Evolutionary conservation across 2,329 filamentous ascomycete genomes (phyloP), one percentile per base, ranked within the genome.

Genomic region (Penicillium vulpinum): DNA sequence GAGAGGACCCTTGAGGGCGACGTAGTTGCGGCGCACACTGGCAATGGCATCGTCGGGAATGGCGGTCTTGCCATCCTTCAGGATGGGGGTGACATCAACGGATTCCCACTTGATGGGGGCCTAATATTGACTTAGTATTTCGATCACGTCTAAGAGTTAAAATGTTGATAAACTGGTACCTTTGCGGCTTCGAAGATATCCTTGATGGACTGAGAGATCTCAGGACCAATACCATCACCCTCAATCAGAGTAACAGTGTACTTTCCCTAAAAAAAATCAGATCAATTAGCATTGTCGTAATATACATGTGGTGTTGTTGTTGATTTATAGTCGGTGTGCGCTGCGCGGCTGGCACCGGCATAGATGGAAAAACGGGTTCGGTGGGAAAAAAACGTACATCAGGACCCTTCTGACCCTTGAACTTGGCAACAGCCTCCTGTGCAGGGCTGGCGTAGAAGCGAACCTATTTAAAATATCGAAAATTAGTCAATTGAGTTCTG

Each of bases 121-220:
- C 90, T 94, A 70, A 60, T 58, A 68, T 68, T 62, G 60, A 49
- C 45, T 77, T 69, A 78, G 73, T 57, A 59, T 57, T 55, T 50
- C 16, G 31, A 52, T 52, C 60, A 36, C 28, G 28, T 24, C 38
- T 41, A 16, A 45, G 52, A 50, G 15, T 48, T 21, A 26, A 35
- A 18, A 43, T 57, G 43, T 51, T 44, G 36, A 48, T 50, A 44
- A 36, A 45, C 38, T 31, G 43, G 62, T 81, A 96, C 93, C 78
- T 95, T 90, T 71, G 94, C 94, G 70, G 94, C 94, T 71, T 87
- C 84, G 82, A 97, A 99, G 80, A 99, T 99, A 78, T 97, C 91
- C 87, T 97, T 99, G 74, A 99, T 92, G 49, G 94, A 95, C 80
- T 96, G 88, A 65, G 94, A 88, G 75, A 99, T 99, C 82, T 99